These are phyloP conservation scores for Auricularia sp. DNA, from an alignment of 768 basidiomycete species.

Conservation along the genomic window DNA sequence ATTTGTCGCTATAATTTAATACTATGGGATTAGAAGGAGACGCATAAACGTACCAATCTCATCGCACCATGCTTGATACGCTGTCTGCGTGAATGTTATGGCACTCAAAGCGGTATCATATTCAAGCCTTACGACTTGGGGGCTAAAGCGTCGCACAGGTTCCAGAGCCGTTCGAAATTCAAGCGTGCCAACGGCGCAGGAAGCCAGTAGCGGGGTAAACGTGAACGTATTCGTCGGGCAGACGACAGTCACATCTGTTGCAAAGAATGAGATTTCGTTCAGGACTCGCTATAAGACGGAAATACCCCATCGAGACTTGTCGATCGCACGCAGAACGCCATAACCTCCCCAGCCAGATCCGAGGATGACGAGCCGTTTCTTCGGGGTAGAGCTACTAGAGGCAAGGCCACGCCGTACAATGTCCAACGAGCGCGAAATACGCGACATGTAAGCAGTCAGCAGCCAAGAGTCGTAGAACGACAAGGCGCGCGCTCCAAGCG, in stretches of 20 bases:
- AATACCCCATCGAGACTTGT: conserved; percentile 65
- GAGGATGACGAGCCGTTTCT: conserved; percentile 49
- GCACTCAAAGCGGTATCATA: neutral
- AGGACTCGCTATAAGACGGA: conserved; percentile 1
- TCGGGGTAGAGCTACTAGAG: conserved; percentile 5
- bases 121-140: conserved; percentile 37
- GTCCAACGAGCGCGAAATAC: neutral
- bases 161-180: conserved; percentile 76
- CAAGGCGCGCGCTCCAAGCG: too few relatives aligned
- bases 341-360: conserved; percentile 79
- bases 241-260: conserved; percentile 51
- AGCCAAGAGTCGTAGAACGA: too few relatives aligned
- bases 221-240: conserved; percentile 64
- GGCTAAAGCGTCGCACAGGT: conserved; percentile 43
- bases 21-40: neutral
- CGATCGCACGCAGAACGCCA: conserved; percentile 51
- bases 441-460: neutral
- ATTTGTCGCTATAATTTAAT: conserved; percentile 2
- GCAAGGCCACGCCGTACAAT: neutral
- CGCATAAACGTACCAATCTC: conserved; percentile 38
- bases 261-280: neutral
- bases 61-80: conserved; percentile 73
- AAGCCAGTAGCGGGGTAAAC: conserved; percentile 47
- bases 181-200: conserved; percentile 72
- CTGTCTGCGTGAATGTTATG: conserved; percentile 29